A percentile compares a stretch with the other conserved stretches of the same genome.
These are phyloP conservation scores for Xerocomellus amylosporus DNA, from an alignment of 768 basidiomycete species.

Conservation along the genomic window DNA sequence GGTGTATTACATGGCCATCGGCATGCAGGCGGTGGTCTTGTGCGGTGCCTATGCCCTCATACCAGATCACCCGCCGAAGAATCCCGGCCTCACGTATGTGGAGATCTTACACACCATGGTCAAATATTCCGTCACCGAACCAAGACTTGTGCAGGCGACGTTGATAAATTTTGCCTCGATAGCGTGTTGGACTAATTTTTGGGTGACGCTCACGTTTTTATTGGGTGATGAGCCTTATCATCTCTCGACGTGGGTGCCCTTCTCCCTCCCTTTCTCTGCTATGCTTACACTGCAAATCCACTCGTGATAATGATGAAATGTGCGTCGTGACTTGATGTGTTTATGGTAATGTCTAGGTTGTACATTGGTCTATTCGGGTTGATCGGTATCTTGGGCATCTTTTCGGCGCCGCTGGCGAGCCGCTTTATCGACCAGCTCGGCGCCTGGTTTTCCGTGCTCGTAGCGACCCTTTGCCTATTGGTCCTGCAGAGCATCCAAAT, in stretches of 20 bases:
- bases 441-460: conserved; percentile 42
- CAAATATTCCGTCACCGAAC: conserved; percentile 39
- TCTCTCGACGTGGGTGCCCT: conserved; percentile 32
- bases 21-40: conserved; percentile 31
- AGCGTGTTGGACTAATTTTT: conserved; percentile 35
- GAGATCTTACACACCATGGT: conserved; percentile 38
- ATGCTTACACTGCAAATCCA: neutral
- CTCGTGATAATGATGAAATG: neutral
- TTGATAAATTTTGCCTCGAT: conserved; percentile 28
- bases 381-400: conserved; percentile 42
- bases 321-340: neutral
- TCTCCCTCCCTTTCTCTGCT: neutral
- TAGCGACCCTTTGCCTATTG: conserved; percentile 31
- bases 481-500: conserved; percentile 33
- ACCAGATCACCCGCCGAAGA: conserved; percentile 44
- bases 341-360: conserved; percentile 6
- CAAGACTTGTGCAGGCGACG: conserved; percentile 38
- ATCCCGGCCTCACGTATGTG: conserved; percentile 35
- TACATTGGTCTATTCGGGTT: conserved; percentile 49
- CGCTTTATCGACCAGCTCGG: conserved; percentile 33
- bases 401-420: conserved; percentile 27
- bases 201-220: conserved; percentile 47
- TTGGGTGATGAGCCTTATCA: conserved; percentile 40
- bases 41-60: conserved; percentile 30
- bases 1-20: conserved; percentile 43